Evolutionary conservation across 352 stramenopile species (phyloP), one percentile per base, ranked within the genome.

Genomic region (Pythium aquatile): DNA sequence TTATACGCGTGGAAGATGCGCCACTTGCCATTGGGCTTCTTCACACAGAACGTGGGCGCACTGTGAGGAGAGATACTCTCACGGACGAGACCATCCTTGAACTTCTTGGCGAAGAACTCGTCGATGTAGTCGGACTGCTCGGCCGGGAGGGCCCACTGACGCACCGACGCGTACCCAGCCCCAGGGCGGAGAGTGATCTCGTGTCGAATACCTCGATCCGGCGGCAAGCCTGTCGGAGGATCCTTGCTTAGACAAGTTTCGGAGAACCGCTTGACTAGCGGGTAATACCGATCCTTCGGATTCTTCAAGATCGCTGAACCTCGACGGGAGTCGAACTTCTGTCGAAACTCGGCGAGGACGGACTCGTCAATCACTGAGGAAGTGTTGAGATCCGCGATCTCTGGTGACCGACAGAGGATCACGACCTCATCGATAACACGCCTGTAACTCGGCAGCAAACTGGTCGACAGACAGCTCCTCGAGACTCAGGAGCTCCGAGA

Each of bases 41-140:
- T 54, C 8, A 75, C 54, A 58, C 69, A 73, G 48, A 75, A 73
- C 20, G 65, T 75, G 17, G 59, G 65, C 13, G 55, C 59, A 29
- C 30, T 60, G 47, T 73, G 65, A 14, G 60, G 57, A 5, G 65
- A 73, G 14, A 54, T 65, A 35, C 48, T 70, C 48, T 69, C 65
- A 3, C 65, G 52, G 2, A 75, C 60, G 5, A 65, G 48, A 3
- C 59, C 61, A 24, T 49, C 47, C 30, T 60, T 47, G 40, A 56
- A 48, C 26, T 57, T 61, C 47, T 59, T 61, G n/a, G 33, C 65
- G 37, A 75, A 72, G 54, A 71, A 75, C 29, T 58, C 58, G 30
- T 72, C 52, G 48, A 72, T 66, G 13, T 58, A 51, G 3, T 65
- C 37, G 16, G 60, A 59, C 29, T 73, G 61, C 30, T 61, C 61